phyloP scores from a whole-genome alignment of 768 basidiomycete species.

The Melanogaster broomeanus region DNA sequence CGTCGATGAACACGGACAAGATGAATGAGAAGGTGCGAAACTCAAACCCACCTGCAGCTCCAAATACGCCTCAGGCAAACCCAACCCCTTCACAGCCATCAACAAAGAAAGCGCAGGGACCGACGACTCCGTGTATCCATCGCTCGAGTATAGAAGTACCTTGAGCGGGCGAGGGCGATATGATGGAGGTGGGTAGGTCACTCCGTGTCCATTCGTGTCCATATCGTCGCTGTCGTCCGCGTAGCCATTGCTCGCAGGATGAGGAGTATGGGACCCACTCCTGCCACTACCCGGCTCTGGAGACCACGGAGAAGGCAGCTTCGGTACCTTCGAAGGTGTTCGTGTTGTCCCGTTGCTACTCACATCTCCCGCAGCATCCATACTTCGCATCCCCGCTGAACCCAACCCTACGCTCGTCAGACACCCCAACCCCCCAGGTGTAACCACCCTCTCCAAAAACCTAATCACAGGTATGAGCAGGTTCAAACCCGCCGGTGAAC shows the following conservation, averaged over 20 bases:
- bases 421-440: slow-evolving; percentile 38
- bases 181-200: slow-evolving; percentile 19
- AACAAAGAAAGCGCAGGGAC: slow-evolving; percentile 84
- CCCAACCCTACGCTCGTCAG: slow-evolving; percentile 7
- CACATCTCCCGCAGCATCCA: background rate
- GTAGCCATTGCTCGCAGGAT: slow-evolving; percentile 16
- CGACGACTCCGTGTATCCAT: slow-evolving; percentile 93
- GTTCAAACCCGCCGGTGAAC: slow-evolving; percentile 52
- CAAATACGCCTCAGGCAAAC: slow-evolving; percentile 88
- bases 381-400: background rate
- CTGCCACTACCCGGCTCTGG: slow-evolving; percentile 9
- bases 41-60: slow-evolving; percentile 63
- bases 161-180: slow-evolving; percentile 63
- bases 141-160: slow-evolving; percentile 77
- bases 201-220: slow-evolving; percentile 8
- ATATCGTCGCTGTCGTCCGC: slow-evolving; percentile 8
- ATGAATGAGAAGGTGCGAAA: background rate
- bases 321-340: slow-evolving; percentile 11
- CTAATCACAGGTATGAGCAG: slow-evolving; percentile 62
- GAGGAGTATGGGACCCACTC: slow-evolving; percentile 22
- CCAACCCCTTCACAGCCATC: slow-evolving; percentile 70
- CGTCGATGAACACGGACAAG: background rate
- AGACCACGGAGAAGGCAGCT: slow-evolving; percentile 16
- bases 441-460: slow-evolving; percentile 68
- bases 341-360: slow-evolving; percentile 2